Percentiles rank a stretch among this genome's conserved stretches.
Conservation (phyloP, 2,329 filamentous ascomycete species). For the Sporothrix sp. region DNA sequence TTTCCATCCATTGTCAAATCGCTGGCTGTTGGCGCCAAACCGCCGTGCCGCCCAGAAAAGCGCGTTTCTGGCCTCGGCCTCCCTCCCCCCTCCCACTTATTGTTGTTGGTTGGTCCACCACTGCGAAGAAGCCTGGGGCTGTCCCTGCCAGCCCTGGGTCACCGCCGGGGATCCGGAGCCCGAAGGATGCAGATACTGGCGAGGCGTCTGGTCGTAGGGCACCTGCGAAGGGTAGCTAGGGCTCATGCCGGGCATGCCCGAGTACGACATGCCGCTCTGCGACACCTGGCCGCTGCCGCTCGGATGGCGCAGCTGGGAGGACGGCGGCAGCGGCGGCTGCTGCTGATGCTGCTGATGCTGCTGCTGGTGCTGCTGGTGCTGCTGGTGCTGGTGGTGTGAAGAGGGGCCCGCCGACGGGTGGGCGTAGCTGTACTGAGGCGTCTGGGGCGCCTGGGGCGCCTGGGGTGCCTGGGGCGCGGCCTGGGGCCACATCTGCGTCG, state of each 20-base stretch:
- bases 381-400: constrained; percentile 4
- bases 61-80: too few relatives aligned
- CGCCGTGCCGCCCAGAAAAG: too few relatives aligned
- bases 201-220: constrained; percentile 52
- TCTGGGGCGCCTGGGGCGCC: constrained; percentile 56
- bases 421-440: constrained; percentile 29
- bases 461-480: constrained; percentile 52
- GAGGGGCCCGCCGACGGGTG: constrained; percentile 1
- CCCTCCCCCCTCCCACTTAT: too few relatives aligned
- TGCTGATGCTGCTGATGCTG: constrained; percentile 45
- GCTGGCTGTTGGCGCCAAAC: not conserved
- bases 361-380: constrained; percentile 29
- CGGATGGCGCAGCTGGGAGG: constrained; percentile 51
- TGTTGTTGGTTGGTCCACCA: constrained; percentile 47
- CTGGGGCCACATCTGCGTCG: constrained; percentile 57
- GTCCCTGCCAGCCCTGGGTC: constrained; percentile 41
- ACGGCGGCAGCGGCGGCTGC: constrained; percentile 46
- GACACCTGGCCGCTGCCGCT: constrained; percentile 46
- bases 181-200: constrained; percentile 59
- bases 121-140: constrained; percentile 52
- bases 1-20: not conserved
- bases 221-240: constrained; percentile 49
- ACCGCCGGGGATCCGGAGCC: constrained; percentile 40
- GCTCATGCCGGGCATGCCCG: constrained; percentile 51
- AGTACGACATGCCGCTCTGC: constrained; percentile 47